Base-by-base conservation (phyloP, 345 rosid genomes). In the Luvunga scandens region DNA sequence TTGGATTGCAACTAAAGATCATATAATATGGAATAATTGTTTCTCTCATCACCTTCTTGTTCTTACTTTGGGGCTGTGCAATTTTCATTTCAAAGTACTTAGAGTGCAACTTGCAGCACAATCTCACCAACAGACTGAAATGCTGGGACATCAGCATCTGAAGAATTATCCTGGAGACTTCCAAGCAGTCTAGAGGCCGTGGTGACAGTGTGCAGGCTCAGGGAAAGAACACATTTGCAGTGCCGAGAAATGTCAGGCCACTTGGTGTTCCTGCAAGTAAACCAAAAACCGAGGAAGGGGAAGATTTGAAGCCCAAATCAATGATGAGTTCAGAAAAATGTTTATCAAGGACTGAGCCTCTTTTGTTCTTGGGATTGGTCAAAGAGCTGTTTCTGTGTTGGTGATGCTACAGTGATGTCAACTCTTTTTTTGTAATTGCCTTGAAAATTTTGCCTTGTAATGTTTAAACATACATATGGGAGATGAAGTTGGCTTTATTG, bases 261-360 rank as follows among this genome's bases (percentile, higher is more conserved):
- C 90, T 91, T 21, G 98, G 98, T 79, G 79, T 78, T 88, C 76
- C 82, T 6, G 82, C 83, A 76, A 82, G 57, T 62, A 87, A 84
- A 78, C 82, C 84, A 10, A 85, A 66, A 77, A 48, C 81, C 34
- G 81, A 38, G 7, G 89, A 85, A 56, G 90, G 56, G 28, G 92
- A 85, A 69, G 94, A 91, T 28, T 87, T 84, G 76, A 81, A 85
- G 61, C 92, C 96, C 21, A 93, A 92, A 83, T 93, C 7, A 93
- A 93, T 77, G 92, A 91, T 2, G 98, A 95, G 87, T 95, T 95
- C 87, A 92, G 97, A 76, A 89, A 93, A 69, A 82, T 93, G 94
- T 88, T 95, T 69, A 86, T 94, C 39, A 92, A 90, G 65, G 69
- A 19, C 14, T 92, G 81, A 91, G 86, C 55, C 18, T 13, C 5